phyloP scores from a whole-genome alignment of 495 filamentous ascomycete genomes.

The Aspergillus sclerotioniger region DNA sequence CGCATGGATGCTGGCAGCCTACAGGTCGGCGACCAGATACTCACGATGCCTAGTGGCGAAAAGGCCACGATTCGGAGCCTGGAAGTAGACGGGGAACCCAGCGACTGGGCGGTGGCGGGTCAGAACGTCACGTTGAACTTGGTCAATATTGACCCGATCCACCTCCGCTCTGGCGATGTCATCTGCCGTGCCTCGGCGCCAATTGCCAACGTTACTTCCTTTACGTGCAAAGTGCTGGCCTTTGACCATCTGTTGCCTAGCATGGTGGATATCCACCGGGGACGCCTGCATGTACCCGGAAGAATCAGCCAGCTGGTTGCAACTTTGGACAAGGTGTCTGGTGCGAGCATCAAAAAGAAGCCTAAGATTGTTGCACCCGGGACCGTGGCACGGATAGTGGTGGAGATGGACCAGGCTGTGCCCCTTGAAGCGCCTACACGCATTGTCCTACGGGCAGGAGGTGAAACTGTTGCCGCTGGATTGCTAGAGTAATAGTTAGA shows the following conservation, averaged over 20 bases:
- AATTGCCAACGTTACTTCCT: conserved; percentile 63
- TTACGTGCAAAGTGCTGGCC: conserved; percentile 79
- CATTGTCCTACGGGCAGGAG: conserved; percentile 76
- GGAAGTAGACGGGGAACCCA: conserved; percentile 66
- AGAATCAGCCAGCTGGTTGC: conserved; percentile 68
- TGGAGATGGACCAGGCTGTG: conserved; percentile 72
- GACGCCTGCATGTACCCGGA: conserved; percentile 75
- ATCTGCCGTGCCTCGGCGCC: conserved; percentile 68
- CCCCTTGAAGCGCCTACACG: conserved; percentile 75
- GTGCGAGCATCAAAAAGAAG: conserved; percentile 71
- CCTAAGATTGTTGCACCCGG: conserved; percentile 77
- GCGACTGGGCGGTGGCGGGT: conserved; percentile 93
- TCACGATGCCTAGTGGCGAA: conserved; percentile 77
- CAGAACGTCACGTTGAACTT: conserved; percentile 84
- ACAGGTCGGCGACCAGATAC: conserved; percentile 76
- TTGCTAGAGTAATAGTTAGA: conserved; percentile 59
- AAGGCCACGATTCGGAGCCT: conserved; percentile 75
- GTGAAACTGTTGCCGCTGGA: conserved; percentile 83
- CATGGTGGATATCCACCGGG: conserved; percentile 83
- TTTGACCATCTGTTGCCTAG: conserved; percentile 88
- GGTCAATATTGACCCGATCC: conserved; percentile 77
- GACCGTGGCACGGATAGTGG: conserved; percentile 60
- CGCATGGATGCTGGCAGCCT: conserved; percentile 81
- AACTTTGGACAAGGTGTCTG: conserved; percentile 71
- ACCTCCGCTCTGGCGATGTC: conserved; percentile 82